Percentiles rank a stretch among this genome's conserved stretches.
Conservation (phyloP, 2,329 filamentous ascomycete genomes). For the Colletotrichum tabaci region DNA sequence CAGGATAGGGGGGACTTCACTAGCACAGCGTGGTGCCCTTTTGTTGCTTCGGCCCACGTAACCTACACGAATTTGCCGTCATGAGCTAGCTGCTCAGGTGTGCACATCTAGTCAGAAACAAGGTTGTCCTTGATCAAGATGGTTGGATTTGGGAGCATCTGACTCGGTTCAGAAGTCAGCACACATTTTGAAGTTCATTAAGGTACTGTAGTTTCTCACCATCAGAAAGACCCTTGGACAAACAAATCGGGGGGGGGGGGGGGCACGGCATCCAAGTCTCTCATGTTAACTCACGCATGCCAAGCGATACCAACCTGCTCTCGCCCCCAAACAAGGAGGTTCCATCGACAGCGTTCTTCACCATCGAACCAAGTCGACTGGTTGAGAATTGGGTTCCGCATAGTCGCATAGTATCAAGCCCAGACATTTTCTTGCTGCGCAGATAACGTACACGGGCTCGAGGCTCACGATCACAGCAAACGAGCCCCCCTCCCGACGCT, state of each 20-base stretch:
- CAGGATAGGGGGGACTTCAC: conserved; percentile 15
- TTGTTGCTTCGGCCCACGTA: conserved; percentile 5
- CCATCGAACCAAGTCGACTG: neutral
- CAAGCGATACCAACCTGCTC: conserved; percentile 15
- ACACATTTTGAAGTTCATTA: neutral
- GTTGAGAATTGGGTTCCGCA: conserved; percentile 1
- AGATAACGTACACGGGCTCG: neutral
- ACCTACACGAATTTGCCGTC: conserved; percentile 17
- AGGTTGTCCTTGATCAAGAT: conserved; percentile 2
- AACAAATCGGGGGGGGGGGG: conserved; percentile 19
- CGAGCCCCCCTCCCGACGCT: conserved; percentile 80
- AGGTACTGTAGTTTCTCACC: neutral
- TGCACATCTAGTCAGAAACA: conserved; percentile 4
- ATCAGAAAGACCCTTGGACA: conserved; percentile 1
- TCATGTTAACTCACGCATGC: neutral
- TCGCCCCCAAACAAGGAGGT: conserved; percentile 9
- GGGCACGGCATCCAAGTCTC: conserved; percentile 14
- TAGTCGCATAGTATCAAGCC: conserved; percentile 25
- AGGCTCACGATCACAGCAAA: conserved; percentile 49
- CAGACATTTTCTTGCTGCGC: conserved; percentile 6
- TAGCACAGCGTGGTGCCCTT: conserved; percentile 15
- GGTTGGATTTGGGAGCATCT: neutral
- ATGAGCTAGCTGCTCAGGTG: neutral
- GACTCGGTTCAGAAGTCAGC: neutral
- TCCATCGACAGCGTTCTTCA: conserved; percentile 12